Percentiles rank a stretch among this genome's conserved stretches.
Evolutionary conservation across 2,329 filamentous ascomycete species (phyloP).

Genomic region (Cadophora gregata): DNA sequence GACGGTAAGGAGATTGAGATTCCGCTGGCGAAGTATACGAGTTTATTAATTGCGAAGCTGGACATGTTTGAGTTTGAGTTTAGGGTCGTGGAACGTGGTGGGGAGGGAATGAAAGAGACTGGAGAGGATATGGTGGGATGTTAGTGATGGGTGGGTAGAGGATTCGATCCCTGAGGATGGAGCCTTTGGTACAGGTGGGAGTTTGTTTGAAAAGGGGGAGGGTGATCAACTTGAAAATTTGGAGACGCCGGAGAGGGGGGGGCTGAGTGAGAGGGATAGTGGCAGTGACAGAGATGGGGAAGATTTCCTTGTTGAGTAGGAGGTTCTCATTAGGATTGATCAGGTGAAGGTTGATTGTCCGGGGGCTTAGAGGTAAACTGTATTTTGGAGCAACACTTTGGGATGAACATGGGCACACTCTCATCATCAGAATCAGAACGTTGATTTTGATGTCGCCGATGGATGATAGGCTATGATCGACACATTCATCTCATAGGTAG

Average conservation of each 20-base stretch:
- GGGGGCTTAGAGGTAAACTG: conserved; percentile 10
- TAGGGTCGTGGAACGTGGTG: conserved; percentile 49
- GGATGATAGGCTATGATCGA: neutral
- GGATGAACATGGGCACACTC: neutral
- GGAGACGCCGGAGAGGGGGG: conserved; percentile 6
- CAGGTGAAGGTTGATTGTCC: neutral
- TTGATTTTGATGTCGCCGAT: neutral
- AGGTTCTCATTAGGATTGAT: neutral
- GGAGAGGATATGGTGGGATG: conserved; percentile 13
- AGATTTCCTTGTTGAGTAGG: conserved; percentile 14
- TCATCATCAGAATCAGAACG: conserved; percentile 74
- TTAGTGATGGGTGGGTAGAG: conserved; percentile 13
- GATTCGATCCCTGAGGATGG: conserved; percentile 2
- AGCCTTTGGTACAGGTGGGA: neutral
- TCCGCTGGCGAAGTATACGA: conserved; percentile 33
- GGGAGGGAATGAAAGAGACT: conserved; percentile 25
- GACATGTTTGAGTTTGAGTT: conserved; percentile 54
- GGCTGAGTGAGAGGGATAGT: conserved; percentile 13
- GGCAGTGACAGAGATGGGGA: conserved; percentile 1
- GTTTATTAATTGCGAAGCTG: conserved; percentile 54
- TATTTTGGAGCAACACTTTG: neutral
- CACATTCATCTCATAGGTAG: neutral
- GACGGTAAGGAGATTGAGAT: conserved; percentile 33
- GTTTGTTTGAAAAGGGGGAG: neutral
- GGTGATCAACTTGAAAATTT: neutral